phyloP scores from a whole-genome alignment of 495 filamentous ascomycete genomes.

The Clohesyomyces aquaticus region DNA sequence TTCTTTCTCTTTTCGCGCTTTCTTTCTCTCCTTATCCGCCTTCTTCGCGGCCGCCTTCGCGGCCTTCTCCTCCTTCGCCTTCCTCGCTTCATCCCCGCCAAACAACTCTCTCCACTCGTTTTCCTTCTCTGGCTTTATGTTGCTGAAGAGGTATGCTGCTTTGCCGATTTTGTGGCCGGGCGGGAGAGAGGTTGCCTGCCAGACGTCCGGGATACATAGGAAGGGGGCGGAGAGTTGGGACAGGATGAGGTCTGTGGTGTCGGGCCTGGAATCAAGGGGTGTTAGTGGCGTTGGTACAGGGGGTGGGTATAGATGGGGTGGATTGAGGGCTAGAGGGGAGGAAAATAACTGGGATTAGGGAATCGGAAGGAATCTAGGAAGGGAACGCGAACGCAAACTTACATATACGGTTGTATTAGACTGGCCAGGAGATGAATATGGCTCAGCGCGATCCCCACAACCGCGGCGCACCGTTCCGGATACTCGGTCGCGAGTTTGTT shows the following conservation, averaged over 20 bases:
- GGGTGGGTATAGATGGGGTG: neutral
- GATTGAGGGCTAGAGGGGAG: no score
- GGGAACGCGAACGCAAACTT: conserved; percentile 3
- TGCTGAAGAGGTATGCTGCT: conserved; percentile 79
- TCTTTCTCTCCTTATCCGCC: conserved; percentile 60
- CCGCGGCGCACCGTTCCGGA: conserved; percentile 72
- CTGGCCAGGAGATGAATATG: conserved; percentile 78
- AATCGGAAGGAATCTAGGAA: neutral
- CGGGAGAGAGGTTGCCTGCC: conserved; percentile 64
- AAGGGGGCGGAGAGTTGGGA: conserved; percentile 70
- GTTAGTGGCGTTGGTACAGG: conserved; percentile 1
- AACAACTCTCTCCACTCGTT: conserved; percentile 80
- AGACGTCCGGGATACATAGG: conserved; percentile 70
- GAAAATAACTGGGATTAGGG: no score
- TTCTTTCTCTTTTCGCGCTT: conserved; percentile 66
- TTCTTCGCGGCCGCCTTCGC: conserved; percentile 57
- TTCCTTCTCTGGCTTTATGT: conserved; percentile 79
- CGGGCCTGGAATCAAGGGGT: conserved; percentile 44
- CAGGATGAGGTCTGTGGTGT: conserved; percentile 73
- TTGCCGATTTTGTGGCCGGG: conserved; percentile 81
- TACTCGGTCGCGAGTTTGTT: conserved; percentile 74
- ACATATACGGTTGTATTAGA: conserved; percentile 78
- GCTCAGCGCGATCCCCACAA: conserved; percentile 78
- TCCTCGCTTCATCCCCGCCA: conserved; percentile 70
- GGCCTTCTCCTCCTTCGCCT: conserved; percentile 66